A percentile compares a stretch with the other conserved stretches of the same genome.
Evolutionary conservation across 2,329 filamentous ascomycete species (phyloP).

Genomic region (Botrytis hyacinthi): DNA sequence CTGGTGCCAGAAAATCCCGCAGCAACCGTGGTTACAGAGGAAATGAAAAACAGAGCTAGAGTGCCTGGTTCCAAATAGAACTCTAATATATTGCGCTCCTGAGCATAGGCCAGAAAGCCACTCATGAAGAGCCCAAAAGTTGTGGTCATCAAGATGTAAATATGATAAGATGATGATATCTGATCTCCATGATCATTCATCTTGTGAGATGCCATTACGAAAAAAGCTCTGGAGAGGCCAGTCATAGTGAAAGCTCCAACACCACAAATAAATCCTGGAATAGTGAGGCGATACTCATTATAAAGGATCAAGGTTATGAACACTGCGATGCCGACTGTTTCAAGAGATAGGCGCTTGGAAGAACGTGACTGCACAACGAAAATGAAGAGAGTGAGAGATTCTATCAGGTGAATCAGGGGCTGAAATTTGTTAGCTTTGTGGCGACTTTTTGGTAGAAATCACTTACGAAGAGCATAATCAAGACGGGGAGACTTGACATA

Average conservation of each 20-base stretch:
- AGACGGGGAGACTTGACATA: conserved; percentile 32
- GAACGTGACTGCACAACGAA: background rate
- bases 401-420: conserved; percentile 30
- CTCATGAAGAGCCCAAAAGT: conserved; percentile 28
- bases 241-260: conserved; percentile 26
- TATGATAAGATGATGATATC: conserved; percentile 17
- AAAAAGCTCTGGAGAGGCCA: conserved; percentile 29
- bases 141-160: conserved; percentile 31
- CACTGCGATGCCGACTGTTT: conserved; percentile 23
- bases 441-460: background rate
- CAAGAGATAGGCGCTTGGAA: conserved; percentile 19
- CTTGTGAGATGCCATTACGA: conserved; percentile 18
- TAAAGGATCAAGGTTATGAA: conserved; percentile 27
- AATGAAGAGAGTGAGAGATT: conserved; percentile 27
- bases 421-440: conserved; percentile 21
- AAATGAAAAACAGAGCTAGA: background rate
- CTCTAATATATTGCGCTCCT: background rate
- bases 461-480: conserved; percentile 36
- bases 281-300: conserved; percentile 35
- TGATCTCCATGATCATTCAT: background rate
- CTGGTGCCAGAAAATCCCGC: conserved; percentile 27
- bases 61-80: background rate
- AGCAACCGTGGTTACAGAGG: conserved; percentile 22
- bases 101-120: conserved; percentile 17
- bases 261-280: conserved; percentile 32